Evolutionary conservation across 257 asterid genomes (phyloP).

Genomic region (Cinchona pubescens): DNA sequence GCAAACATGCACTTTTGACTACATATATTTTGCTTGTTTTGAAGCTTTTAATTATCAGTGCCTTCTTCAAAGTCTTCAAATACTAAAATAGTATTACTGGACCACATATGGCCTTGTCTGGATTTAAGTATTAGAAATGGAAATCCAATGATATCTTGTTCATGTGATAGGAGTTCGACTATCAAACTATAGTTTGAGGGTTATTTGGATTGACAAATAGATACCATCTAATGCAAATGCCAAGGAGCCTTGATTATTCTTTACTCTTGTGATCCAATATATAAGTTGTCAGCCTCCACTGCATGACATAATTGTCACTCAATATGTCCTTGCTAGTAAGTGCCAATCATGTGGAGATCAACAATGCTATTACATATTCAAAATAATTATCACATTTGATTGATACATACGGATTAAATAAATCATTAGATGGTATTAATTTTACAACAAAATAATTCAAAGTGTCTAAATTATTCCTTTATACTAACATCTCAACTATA

Average conservation of each 20-base stretch:
- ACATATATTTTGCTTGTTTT: background rate
- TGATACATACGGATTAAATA: too few relatives aligned
- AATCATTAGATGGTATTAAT: too few relatives aligned
- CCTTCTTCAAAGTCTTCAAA: background rate
- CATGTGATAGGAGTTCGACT: background rate
- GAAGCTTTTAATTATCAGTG: constrained; percentile 7
- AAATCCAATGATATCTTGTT: background rate
- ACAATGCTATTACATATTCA: too few relatives aligned
- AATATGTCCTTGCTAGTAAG: too few relatives aligned
- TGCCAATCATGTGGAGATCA: background rate
- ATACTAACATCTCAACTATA: too few relatives aligned
- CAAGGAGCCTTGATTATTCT: background rate
- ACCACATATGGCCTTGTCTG: background rate
- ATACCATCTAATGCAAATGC: background rate
- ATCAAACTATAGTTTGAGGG: background rate
- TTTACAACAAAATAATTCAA: too few relatives aligned
- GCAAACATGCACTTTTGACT: constrained; percentile 16
- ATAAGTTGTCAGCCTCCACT: background rate
- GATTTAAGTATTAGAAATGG: background rate
- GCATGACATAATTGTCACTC: background rate
- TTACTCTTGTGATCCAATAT: background rate
- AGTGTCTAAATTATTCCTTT: too few relatives aligned
- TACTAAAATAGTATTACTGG: background rate
- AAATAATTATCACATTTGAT: too few relatives aligned
- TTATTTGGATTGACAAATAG: background rate